These are phyloP conservation scores for Metschnikowia vanudenii DNA, from an alignment of 805 yeast species.

Conservation along the genomic window DNA sequence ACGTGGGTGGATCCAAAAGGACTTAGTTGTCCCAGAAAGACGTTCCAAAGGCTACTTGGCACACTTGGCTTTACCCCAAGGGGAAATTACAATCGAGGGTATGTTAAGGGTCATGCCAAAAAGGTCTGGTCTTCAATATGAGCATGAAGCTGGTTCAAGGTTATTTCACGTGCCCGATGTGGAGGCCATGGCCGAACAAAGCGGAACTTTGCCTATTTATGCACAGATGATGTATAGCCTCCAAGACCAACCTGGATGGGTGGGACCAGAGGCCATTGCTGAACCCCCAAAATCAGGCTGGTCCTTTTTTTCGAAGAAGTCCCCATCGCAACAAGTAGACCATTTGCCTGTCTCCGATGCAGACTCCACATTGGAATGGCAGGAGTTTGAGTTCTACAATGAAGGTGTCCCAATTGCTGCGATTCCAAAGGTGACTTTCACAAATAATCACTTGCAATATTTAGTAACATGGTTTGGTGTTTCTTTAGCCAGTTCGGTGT, in stretches of 20 bases:
- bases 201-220: constrained; percentile 70
- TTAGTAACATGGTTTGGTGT: constrained; percentile 94
- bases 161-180: constrained; percentile 80
- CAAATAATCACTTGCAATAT: constrained; percentile 90
- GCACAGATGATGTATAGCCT: constrained; percentile 70
- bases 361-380: constrained; percentile 39
- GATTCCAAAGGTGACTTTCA: constrained; percentile 72
- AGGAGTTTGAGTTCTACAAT: constrained; percentile 54
- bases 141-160: constrained; percentile 62
- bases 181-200: constrained; percentile 69
- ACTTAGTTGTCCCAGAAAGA: constrained; percentile 52
- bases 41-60: constrained; percentile 51
- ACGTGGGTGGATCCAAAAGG: constrained; percentile 89
- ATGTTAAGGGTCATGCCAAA: constrained; percentile 67
- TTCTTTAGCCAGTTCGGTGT: constrained; percentile 66
- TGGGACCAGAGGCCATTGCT: constrained; percentile 14
- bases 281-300: constrained; percentile 14
- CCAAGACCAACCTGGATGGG: constrained; percentile 60
- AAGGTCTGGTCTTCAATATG: constrained; percentile 64
- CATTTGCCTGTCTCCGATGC: constrained; percentile 23
- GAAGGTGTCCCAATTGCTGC: constrained; percentile 93
- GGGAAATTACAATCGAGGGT: constrained; percentile 70
- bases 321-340: constrained; percentile 10
- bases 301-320: constrained; percentile 11
- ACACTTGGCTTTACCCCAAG: constrained; percentile 71